Evolutionary conservation across 73 alveolate genomes (phyloP), one percentile per base, ranked within the genome.

Genomic region (Urostyla sp.): DNA sequence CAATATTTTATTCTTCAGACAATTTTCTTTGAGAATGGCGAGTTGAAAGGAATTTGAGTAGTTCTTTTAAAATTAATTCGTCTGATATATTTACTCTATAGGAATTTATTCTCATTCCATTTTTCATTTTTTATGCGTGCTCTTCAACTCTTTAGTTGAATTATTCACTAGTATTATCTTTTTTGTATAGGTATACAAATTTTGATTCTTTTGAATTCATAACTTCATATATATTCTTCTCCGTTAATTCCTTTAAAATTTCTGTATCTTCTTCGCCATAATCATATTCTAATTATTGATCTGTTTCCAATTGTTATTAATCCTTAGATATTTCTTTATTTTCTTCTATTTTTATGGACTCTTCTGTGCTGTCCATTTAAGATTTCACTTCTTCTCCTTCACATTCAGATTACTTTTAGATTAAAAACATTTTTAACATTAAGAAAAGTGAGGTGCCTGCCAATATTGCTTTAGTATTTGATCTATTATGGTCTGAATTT

Each of bases 191-290:
- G 51, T 31, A 67, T 1, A 83, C 57, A 36, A 83, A 54, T 23
- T 83, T 83, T 37, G 35, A 72, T 26, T 83, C 91, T 15, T 27
- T 28, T 54, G 36, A 56, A 2, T 18, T 11, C 63, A 83, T 23
- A 3, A 73, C 67, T 44, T 72, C 77, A 37, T 27, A 54, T 30
- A 83, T 72, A 30, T 83, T 73, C 20, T 24, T 75, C 3, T 31
- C 44, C 6, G 30, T 40, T 16, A 83, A 0, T n/a, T 72, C 91
- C 37, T 54, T 55, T 74, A 83, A 37, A 18, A 69, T 69, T 1
- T 67, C 44, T 5, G 69, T 21, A 1, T 69, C 48, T 54, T 49
- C 56, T 30, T 27, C n/a, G n/a, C n/a, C n/a, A n/a, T n/a, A 13
- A 18, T 40, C n/a, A 26, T 66, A 16, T 31, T 60, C 77, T 60